Evolutionary conservation across 2,329 filamentous ascomycete species (phyloP), one percentile per base, ranked within the genome.

Genomic region (Chaetoscypha palmicola): DNA sequence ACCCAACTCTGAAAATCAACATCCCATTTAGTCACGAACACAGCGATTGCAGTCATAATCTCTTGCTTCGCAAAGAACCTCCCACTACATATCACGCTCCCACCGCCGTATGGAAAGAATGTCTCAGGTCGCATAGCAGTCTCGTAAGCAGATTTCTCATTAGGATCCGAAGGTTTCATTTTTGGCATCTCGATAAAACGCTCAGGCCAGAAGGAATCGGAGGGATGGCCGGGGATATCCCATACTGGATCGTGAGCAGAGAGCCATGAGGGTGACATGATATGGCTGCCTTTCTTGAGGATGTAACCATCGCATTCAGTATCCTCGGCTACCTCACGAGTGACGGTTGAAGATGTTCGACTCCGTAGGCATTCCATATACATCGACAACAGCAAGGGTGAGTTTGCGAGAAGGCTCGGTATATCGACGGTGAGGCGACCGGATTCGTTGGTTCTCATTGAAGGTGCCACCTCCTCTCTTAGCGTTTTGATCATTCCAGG

Each of bases 11-110:
- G 16, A 9, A 43, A 24, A 20, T 50, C 30, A 19, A 53, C 41
- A 17, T 54, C 41, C 21, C 50, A 54, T 22, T 53, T 54, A 12
- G 46, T 21, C 9, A 54, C 23, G 0, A 53, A 32, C 5, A 50
- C 16, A 8, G 45, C 43, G 21, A 41, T 38, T 10, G 45, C 40
- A 2, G 36, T 38, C 20, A 52, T 23, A 16, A 52, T 49, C 19
- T 54, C 46, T 32, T 47, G 50, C 16, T 56, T 56, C 5, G 52
- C 48, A 33, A 51, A 56, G 40, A 51, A 46, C 8, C 47, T 41
- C 14, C 46, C 48, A 21, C 47, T 43, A 36, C 50, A 54, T 14
- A 54, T 51, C 23, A 45, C 43, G 20, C 35, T 28, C 7, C 49
- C 47, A 16, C 47, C 51, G 30, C 47, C 45, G 35, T 43, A 47